Base-by-base conservation (phyloP, 176 grass and related monocot species). In the Triticum timopheevii region DNA sequence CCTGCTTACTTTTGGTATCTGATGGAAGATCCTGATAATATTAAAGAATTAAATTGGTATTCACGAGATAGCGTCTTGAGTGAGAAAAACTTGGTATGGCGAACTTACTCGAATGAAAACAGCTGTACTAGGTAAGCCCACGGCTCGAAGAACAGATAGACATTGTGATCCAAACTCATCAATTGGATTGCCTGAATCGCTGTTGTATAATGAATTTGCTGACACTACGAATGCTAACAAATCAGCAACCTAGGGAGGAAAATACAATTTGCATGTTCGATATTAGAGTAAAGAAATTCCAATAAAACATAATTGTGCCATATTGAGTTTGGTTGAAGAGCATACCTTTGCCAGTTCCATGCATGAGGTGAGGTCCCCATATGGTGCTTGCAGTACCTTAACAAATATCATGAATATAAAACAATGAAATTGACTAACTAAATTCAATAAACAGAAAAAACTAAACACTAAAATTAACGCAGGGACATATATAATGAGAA, bases 371-470 rank as follows among this genome's bases (percentile, higher is more conserved):
- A 94, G 86, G 93, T 98, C 96, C 28, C 93, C 96, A 96, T 94
- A 94, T 19, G 96, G 96, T 90, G 93, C 93, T 94, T 98, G 79
- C 47, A 98, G 82, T 69, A 98, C 96, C 96, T 98, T 93, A 76
- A 87, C 4, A 79, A 22, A 80, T 66, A 86, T 65, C 28, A 69
- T 54, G 19, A 82, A 87, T 45, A 36, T 58, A 25, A 65, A 52
- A 77, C 15, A 34, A 52, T 82, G 22, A 36, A 77, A 74, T 24
- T 49, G 23, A 77, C 15, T 45, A 16, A 54, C 39, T 65, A 87
- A 6, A 79, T 49, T 65, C n/a, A 72, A 40, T 77, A 75, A 78
- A 69, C 71, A 59, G 70, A 56, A 24, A 59, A 87, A 58, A 49
- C 72, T 49, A 9, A 45, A 74, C 22, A 74, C n/a, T 61, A 74